phyloP scores from a whole-genome alignment of 23 red algal species.

The Pyropia haitanensis region DNA sequence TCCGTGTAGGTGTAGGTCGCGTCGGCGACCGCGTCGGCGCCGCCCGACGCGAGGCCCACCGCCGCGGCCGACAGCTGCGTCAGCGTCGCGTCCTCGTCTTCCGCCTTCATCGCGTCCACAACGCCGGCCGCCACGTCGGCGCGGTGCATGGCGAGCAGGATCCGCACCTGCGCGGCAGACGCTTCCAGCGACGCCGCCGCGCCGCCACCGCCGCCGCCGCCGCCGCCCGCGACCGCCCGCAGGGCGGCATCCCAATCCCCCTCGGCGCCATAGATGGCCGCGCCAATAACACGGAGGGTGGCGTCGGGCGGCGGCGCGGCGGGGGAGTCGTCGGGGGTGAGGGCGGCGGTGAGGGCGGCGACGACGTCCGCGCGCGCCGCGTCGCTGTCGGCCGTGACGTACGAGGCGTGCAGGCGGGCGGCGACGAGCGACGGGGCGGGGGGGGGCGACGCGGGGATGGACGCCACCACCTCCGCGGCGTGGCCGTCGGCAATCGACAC shows the following conservation, averaged over 20 bases:
- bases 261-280: slow-evolving; percentile 36
- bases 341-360: neutral
- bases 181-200: slow-evolving; percentile 21
- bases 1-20: slow-evolving; percentile 71
- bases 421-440: slow-evolving; percentile 11
- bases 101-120: slow-evolving; percentile 42
- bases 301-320: slow-evolving; percentile 11
- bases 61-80: slow-evolving; percentile 55
- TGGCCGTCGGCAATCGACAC: slow-evolving; percentile 53
- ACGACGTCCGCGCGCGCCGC: neutral
- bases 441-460: slow-evolving; percentile 15
- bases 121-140: slow-evolving; percentile 59
- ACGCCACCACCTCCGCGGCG: slow-evolving; percentile 31
- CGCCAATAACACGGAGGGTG: slow-evolving; percentile 33
- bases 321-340: slow-evolving; percentile 16
- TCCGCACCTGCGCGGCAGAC: slow-evolving; percentile 55
- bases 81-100: slow-evolving; percentile 65
- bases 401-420: slow-evolving; percentile 24
- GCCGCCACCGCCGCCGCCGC: neutral
- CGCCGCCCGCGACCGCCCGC: slow-evolving; percentile 14
- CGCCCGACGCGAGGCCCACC: slow-evolving; percentile 40
- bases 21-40: slow-evolving; percentile 41
- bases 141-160: slow-evolving; percentile 63
- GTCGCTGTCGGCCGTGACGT: slow-evolving; percentile 13
- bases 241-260: slow-evolving; percentile 62